phyloP scores from a whole-genome alignment of 176 grass and related monocot genomes.

The Melocanna baccifera region DNA sequence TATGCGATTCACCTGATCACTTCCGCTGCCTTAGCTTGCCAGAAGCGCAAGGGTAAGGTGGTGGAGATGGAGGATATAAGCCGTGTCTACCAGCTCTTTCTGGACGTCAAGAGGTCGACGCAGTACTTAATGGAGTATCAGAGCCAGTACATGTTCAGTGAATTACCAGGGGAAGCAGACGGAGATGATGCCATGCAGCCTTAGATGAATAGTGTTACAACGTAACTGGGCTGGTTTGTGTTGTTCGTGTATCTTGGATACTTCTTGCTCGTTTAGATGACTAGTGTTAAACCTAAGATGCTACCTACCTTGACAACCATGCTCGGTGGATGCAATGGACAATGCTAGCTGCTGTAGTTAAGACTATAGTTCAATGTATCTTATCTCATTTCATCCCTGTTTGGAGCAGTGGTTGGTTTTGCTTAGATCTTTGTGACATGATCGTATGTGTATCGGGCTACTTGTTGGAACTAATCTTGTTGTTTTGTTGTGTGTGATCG shows the following conservation, averaged over 20 bases:
- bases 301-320: neutral
- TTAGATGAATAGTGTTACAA: neutral
- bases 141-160: slow-evolving; percentile 91
- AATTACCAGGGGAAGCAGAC: slow-evolving; percentile 52
- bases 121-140: slow-evolving; percentile 95
- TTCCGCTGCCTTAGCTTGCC: slow-evolving; percentile 60
- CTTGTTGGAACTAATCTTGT: too few relatives aligned
- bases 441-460: neutral
- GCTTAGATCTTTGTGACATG: neutral
- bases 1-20: slow-evolving; percentile 92
- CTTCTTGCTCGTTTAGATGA: neutral
- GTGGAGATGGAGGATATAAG: slow-evolving; percentile 95
- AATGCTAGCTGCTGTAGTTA: slow-evolving; percentile 11
- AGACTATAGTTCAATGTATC: neutral
- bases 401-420: neutral
- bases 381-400: neutral
- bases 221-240: neutral
- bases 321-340: neutral
- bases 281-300: neutral
- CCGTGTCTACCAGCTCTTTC: slow-evolving; percentile 79
- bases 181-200: slow-evolving; percentile 61
- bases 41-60: slow-evolving; percentile 77
- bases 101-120: slow-evolving; percentile 84
- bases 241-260: neutral
- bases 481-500: too few relatives aligned